A percentile compares a stretch with the other conserved stretches of the same genome.
phyloP scores from a whole-genome alignment of 768 basidiomycete genomes.

The Strobilomyces dryophilus region DNA sequence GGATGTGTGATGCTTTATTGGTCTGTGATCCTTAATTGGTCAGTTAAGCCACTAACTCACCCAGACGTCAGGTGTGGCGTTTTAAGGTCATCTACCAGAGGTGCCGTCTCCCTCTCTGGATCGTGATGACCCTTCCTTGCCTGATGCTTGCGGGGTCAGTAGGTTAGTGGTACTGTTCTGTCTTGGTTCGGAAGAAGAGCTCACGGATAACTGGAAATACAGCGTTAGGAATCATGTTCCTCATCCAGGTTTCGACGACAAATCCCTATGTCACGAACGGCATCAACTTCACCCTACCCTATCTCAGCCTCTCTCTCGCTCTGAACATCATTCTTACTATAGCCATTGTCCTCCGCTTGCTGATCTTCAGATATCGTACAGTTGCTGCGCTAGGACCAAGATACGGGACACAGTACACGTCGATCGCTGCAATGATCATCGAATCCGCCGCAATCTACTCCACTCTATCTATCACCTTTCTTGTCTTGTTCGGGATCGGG shows the following conservation, averaged over 20 bases:
- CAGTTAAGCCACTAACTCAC: not conserved
- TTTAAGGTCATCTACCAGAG: conserved; percentile 18
- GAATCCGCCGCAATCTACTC: conserved; percentile 34
- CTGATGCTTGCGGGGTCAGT: conserved; percentile 7
- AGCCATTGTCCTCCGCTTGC: conserved; percentile 28
- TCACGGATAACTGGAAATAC: not conserved
- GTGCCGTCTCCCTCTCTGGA: conserved; percentile 3
- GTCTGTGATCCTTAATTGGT: conserved; percentile 3
- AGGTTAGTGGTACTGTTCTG: not conserved
- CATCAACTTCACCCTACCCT: conserved; percentile 19
- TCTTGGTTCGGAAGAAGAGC: not conserved
- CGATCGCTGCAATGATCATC: conserved; percentile 32
- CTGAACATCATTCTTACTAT: conserved; percentile 33
- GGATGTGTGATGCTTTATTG: conserved; percentile 18
- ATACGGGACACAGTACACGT: conserved; percentile 27
- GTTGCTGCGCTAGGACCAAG: conserved; percentile 18
- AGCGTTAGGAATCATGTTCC: conserved; percentile 8
- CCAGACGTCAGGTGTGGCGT: conserved; percentile 8
- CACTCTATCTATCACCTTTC: conserved; percentile 24
- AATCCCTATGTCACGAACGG: conserved; percentile 6
- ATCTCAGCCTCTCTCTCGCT: conserved; percentile 25
- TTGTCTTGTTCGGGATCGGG: conserved; percentile 23
- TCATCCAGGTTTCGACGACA: conserved; percentile 12
- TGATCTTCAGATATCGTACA: conserved; percentile 15
- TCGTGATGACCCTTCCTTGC: conserved; percentile 7